Base-by-base conservation (phyloP, 148 eudicot genomes). In the Rhododendron griersonianum region DNA sequence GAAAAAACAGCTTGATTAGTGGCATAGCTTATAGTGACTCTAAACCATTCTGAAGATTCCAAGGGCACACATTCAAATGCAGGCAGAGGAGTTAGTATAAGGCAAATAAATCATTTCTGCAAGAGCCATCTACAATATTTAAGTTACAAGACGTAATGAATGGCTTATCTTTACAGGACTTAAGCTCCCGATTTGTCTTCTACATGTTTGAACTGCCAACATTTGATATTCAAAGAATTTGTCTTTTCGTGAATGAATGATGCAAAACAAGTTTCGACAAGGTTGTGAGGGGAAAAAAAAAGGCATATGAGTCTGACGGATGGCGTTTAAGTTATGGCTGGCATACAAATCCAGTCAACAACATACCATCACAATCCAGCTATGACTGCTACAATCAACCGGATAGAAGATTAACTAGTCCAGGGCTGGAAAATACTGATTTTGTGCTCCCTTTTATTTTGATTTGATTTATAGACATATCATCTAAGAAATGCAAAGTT, bases 1-100 rank as follows among this genome's bases (percentile, higher is more conserved):
- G 71, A 84, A 88, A 84, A 84, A 85, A 87, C 76, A 84, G 81
- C 87, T 80, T 78, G 88, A 87, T 90, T 82, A 90, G 83, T 87
- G 83, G 85, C 85, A 82, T 84, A 78, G 85, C 45, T 89, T 84
- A 77, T 13, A 87, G 69, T 51, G 41, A 75, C 67, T 81, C 80
- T 57, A 87, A 84, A 71, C 5, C 84, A 65, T 51, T 53, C 23
- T 35, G 3, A 73, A 57, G 18, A 14, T 25, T 30, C 1, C 8
- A 30, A 71, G 39, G 76, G 21, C 7, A 19, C 39, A 71, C 19
- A 33, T 30, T 71, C 41, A 14, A 71, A 71, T 14, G 37, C 41
- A 71, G 39, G 39, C 39, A 71, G 76, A 69, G 75, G 18, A 71
- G 76, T 71, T 30, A 33, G 76, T 71, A 33, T 16, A 30, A 71